phyloP scores from a whole-genome alignment of 2,329 filamentous ascomycete genomes.

The Aspergillus sp. region DNA sequence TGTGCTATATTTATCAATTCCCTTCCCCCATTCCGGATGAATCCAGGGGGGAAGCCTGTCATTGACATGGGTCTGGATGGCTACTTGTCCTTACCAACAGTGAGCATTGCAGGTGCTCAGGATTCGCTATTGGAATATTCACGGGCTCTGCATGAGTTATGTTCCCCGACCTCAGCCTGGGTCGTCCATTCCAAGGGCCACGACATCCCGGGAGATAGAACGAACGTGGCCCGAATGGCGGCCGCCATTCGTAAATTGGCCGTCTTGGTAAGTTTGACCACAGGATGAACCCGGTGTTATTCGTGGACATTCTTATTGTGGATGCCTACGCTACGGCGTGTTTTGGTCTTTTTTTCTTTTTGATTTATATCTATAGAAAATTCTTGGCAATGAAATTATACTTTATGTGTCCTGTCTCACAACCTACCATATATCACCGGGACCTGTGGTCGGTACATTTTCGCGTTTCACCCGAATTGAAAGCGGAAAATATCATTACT shows the following conservation, averaged over 20 bases:
- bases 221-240: slow-evolving; percentile 18
- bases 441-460: too few relatives aligned
- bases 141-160: slow-evolving; percentile 17
- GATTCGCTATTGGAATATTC: slow-evolving; percentile 21
- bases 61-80: slow-evolving; percentile 19
- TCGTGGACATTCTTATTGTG: too few relatives aligned
- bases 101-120: slow-evolving; percentile 18
- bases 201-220: slow-evolving; percentile 20
- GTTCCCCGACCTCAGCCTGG: slow-evolving; percentile 15
- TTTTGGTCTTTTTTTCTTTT: too few relatives aligned
- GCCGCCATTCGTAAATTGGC: slow-evolving; percentile 16
- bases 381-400: too few relatives aligned
- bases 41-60: slow-evolving; percentile 13
- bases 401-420: too few relatives aligned
- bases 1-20: slow-evolving; percentile 30
- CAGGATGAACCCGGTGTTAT: too few relatives aligned
- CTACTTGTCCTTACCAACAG: slow-evolving; percentile 20
- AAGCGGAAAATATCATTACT: too few relatives aligned
- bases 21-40: slow-evolving; percentile 25
- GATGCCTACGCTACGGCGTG: too few relatives aligned
- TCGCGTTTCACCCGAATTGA: too few relatives aligned
- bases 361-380: too few relatives aligned
- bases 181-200: slow-evolving; percentile 22
- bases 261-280: neutral
- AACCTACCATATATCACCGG: too few relatives aligned